Conservation (phyloP, 345 rosid genomes). For the Salix brachista region DNA sequence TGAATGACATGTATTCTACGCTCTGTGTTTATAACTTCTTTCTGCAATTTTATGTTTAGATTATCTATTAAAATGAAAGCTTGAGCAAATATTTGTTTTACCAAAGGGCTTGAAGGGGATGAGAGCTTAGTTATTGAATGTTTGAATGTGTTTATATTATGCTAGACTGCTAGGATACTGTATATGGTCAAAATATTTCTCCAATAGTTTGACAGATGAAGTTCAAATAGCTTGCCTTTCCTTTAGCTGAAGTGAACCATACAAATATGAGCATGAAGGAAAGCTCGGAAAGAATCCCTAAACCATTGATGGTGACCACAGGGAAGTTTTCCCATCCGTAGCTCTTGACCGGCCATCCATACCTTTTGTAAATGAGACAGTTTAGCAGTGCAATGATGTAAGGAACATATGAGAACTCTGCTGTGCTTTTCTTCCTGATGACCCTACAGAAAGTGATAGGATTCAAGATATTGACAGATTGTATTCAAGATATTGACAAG, state of each 20-base stretch:
- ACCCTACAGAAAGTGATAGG: slow-evolving; percentile 53
- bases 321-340: slow-evolving; percentile 74
- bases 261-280: slow-evolving; percentile 59
- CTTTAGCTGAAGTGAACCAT: slow-evolving; percentile 45
- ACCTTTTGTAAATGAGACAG: slow-evolving; percentile 80
- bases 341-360: slow-evolving; percentile 82
- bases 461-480: no score
- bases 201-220: background rate
- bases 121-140: background rate
- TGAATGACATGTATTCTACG: slow-evolving; percentile 91
- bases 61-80: background rate
- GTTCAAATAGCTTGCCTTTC: slow-evolving; percentile 44
- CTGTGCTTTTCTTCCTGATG: slow-evolving; percentile 64
- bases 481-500: no score
- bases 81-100: background rate
- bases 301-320: slow-evolving; percentile 60
- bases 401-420: slow-evolving; percentile 76
- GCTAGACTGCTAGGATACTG: background rate
- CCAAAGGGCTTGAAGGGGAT: background rate
- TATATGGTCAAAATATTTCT: background rate
- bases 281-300: slow-evolving; percentile 65
- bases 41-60: slow-evolving; percentile 40
- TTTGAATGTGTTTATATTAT: background rate
- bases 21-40: slow-evolving; percentile 64
- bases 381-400: slow-evolving; percentile 56